A percentile compares a stretch with the other conserved stretches of the same genome.
Evolutionary conservation across 208 protist species (phyloP).

Genomic region (Wallacemonas sp.): DNA sequence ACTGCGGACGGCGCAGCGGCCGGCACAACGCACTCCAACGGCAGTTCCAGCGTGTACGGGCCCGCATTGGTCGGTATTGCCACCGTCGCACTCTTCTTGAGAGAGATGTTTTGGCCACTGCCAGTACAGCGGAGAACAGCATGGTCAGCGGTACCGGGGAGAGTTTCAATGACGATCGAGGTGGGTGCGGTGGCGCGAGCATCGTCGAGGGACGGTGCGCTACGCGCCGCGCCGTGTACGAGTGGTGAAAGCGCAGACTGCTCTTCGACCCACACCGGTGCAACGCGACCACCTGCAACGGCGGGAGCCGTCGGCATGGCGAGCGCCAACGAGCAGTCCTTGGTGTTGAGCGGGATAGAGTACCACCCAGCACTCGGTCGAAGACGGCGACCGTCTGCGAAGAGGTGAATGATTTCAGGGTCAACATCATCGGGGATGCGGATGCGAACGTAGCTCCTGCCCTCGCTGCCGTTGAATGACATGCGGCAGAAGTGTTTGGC

Average conservation of each 20-base stretch:
- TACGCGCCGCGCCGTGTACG: not conserved
- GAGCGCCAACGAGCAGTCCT: conserved; percentile 51
- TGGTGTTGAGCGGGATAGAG: conserved; percentile 54
- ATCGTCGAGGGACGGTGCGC: not conserved
- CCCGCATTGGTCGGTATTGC: conserved; percentile 40
- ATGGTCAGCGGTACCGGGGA: conserved; percentile 16
- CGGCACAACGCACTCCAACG: conserved; percentile 2
- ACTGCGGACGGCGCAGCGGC: not conserved
- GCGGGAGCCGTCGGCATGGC: not conserved
- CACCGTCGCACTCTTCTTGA: conserved; percentile 32
- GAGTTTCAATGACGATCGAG: conserved; percentile 52
- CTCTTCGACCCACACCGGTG: not conserved
- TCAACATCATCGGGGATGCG: conserved; percentile 40
- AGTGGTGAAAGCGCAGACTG: not conserved
- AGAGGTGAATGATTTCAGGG: conserved; percentile 40
- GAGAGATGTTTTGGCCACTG: conserved; percentile 44
- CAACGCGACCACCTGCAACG: not conserved
- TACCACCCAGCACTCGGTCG: conserved; percentile 57
- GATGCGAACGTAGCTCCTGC: conserved; percentile 47
- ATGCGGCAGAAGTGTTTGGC: conserved; percentile 63
- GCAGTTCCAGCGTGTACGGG: conserved; percentile 63
- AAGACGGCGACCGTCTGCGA: conserved; percentile 51
- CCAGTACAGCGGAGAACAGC: conserved; percentile 50
- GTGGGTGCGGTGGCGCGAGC: not conserved
- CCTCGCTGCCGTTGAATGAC: conserved; percentile 70